Evolutionary conservation across 2,329 filamentous ascomycete genomes (phyloP).

Genomic region (Fusarium hainanense): DNA sequence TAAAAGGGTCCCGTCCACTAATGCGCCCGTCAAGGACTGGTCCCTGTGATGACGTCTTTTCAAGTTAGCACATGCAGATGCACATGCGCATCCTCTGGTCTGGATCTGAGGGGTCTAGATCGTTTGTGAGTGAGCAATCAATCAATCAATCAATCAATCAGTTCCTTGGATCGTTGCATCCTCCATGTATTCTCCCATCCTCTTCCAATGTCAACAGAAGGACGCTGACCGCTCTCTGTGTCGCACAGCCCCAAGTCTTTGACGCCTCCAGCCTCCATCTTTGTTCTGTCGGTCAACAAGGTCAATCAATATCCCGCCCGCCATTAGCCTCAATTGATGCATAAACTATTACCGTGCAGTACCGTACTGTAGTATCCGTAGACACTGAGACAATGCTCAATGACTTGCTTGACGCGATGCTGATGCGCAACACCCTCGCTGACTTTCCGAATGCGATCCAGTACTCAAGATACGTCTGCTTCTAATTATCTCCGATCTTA

Average conservation of each 20-base stretch:
- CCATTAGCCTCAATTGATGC: not conserved
- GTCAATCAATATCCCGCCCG: not conserved
- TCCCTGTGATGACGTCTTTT: slow-evolving; percentile 37
- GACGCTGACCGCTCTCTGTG: slow-evolving; percentile 17
- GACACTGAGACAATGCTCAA: slow-evolving; percentile 33
- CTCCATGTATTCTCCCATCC: not conserved
- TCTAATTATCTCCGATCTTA: slow-evolving; percentile 15
- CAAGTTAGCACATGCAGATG: not conserved
- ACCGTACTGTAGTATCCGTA: not conserved
- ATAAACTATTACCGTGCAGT: not conserved
- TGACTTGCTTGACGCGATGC: slow-evolving; percentile 30
- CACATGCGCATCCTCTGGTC: not conserved
- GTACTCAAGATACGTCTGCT: slow-evolving; percentile 2
- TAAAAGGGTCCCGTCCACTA: slow-evolving; percentile 23
- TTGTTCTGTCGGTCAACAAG: slow-evolving; percentile 2
- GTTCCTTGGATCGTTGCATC: slow-evolving; percentile 22
- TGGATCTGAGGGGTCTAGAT: slow-evolving; percentile 32
- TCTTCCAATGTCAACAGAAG: not conserved
- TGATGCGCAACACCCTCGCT: slow-evolving; percentile 9
- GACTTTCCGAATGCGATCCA: slow-evolving; percentile 13
- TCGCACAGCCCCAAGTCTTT: slow-evolving; percentile 16
- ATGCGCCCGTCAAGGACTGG: slow-evolving; percentile 8
- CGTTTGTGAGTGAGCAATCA: not conserved
- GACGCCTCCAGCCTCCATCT: slow-evolving; percentile 17
- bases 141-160: not conserved